Evolutionary conservation across 2,329 filamentous ascomycete genomes (phyloP).

Genomic region (Colletotrichum tropicale): DNA sequence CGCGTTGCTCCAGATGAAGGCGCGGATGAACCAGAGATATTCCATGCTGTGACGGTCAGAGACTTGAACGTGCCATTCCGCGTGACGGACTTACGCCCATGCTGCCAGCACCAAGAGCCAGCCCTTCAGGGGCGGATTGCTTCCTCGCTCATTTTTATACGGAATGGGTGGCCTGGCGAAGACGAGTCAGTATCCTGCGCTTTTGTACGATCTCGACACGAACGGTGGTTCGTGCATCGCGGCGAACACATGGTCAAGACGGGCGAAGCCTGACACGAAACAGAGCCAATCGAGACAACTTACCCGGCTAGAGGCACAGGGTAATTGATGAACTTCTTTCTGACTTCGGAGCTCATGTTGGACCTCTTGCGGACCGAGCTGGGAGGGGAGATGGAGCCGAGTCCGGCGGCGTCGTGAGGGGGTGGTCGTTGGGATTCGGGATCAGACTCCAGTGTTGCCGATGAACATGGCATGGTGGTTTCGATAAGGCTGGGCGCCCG

Average conservation of each 20-base stretch:
- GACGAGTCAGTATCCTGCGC: not conserved
- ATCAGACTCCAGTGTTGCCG: not conserved
- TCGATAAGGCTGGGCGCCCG: not conserved
- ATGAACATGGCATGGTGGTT: not conserved
- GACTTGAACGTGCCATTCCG: not conserved
- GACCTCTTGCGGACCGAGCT: not conserved
- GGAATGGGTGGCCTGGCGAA: constrained; percentile 38
- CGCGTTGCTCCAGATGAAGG: constrained; percentile 65
- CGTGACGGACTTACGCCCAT: constrained; percentile 50
- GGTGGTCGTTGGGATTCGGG: not conserved
- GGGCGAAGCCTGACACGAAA: not conserved
- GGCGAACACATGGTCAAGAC: not conserved
- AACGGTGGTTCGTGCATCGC: not conserved
- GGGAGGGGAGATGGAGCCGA: not conserved
- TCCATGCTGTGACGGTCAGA: constrained; percentile 50
- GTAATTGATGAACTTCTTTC: constrained; percentile 36
- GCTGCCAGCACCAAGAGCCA: constrained; percentile 56
- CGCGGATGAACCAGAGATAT: constrained; percentile 57
- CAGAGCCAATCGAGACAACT: constrained; percentile 10
- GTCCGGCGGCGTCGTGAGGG: not conserved
- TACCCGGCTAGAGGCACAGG: constrained; percentile 39
- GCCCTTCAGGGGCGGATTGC: constrained; percentile 65
- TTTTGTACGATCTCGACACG: not conserved
- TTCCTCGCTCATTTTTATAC: constrained; percentile 50
- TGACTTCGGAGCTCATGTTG: constrained; percentile 16